Percentiles rank a stretch among this genome's conserved stretches.
phyloP scores from a whole-genome alignment of 129 eudicot species.

The Oenanthe sinensis region DNA sequence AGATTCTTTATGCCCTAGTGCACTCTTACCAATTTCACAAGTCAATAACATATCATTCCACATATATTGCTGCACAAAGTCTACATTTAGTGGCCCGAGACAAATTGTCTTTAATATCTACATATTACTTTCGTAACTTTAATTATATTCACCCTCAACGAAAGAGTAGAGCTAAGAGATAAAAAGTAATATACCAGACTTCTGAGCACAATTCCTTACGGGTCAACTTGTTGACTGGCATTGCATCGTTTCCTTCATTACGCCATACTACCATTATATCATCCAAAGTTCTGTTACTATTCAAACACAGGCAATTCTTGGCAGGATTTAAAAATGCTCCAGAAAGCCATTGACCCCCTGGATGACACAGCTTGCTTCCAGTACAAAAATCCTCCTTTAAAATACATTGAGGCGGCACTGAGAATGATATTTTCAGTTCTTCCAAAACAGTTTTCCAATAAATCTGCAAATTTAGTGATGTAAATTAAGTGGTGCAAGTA shows the following conservation, averaged over 20 bases:
- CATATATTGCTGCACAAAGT: neutral
- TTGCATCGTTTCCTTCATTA: slow-evolving; percentile 64
- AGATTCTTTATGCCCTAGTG: neutral
- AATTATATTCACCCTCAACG: neutral
- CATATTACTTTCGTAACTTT: neutral
- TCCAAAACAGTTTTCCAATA: slow-evolving; percentile 60
- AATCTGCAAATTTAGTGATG: slow-evolving; percentile 23
- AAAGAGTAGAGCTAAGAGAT: neutral
- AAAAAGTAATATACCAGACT: slow-evolving; percentile 57
- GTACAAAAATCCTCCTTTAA: slow-evolving; percentile 37
- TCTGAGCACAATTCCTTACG: slow-evolving; percentile 49
- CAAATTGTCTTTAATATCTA: neutral
- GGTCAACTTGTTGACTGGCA: slow-evolving; percentile 56
- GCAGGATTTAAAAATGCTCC: slow-evolving; percentile 72
- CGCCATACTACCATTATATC: slow-evolving; percentile 65
- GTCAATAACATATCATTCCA: neutral
- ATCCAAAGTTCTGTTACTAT: slow-evolving; percentile 30
- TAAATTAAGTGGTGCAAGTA: neutral
- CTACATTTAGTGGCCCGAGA: neutral
- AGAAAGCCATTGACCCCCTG: slow-evolving; percentile 94
- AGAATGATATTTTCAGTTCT: slow-evolving; percentile 62
- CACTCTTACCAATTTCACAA: neutral
- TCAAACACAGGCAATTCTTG: slow-evolving; percentile 49
- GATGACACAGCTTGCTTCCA: slow-evolving; percentile 33
- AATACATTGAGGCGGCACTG: slow-evolving; percentile 52